Evolutionary conservation across 371 early-diverging fungal genomes (phyloP).

Genomic region (Batrachochytrium dendrobatidis): DNA sequence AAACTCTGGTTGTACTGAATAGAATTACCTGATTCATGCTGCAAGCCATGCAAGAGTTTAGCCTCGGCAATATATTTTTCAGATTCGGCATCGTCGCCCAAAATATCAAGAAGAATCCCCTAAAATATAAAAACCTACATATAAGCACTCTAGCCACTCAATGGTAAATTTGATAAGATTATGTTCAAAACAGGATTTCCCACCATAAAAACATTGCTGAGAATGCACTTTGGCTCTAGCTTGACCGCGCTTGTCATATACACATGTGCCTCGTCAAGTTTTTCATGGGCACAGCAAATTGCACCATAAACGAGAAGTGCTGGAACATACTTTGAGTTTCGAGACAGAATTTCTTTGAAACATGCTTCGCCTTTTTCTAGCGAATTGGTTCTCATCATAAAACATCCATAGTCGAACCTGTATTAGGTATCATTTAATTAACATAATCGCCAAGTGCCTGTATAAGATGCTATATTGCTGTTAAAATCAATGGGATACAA

Average conservation of each 20-base stretch:
- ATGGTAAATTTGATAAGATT: neutral
- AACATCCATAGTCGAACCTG: constrained; percentile 47
- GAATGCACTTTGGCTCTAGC: constrained; percentile 32
- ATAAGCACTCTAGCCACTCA: neutral
- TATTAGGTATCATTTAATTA: neutral
- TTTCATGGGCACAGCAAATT: constrained; percentile 29
- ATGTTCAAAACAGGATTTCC: neutral
- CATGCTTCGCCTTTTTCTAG: constrained; percentile 39
- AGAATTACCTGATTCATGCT: no score
- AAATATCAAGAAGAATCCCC: constrained; percentile 37
- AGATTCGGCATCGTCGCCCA: constrained; percentile 39
- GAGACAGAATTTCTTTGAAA: constrained; percentile 38
- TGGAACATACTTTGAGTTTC: constrained; percentile 39
- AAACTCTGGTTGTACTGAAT: no score
- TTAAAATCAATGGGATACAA: neutral
- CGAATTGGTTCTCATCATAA: constrained; percentile 35
- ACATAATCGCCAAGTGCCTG: neutral
- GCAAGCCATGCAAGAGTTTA: constrained; percentile 21
- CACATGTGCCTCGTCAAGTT: constrained; percentile 39
- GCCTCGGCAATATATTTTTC: constrained; percentile 32
- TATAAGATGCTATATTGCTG: neutral
- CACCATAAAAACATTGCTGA: constrained; percentile 31
- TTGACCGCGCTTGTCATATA: constrained; percentile 35
- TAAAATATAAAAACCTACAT: constrained; percentile 5
- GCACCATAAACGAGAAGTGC: constrained; percentile 40